Conservation (phyloP, 1,139 yeast genomes). For the Geotrichum carabidarum region DNA sequence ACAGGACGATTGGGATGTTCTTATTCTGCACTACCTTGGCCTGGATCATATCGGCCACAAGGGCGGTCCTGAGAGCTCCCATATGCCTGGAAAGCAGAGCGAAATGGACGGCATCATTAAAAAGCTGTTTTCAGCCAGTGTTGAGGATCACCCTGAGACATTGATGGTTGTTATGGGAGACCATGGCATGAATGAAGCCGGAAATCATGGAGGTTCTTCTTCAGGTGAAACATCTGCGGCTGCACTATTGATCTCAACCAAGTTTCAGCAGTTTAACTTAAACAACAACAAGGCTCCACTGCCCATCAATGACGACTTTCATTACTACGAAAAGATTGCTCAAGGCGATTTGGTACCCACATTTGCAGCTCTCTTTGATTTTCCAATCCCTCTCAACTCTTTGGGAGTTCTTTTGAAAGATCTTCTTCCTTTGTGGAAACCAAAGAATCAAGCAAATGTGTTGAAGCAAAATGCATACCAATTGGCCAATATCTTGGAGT, state of each 20-base stretch:
- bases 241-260: constrained; percentile 60
- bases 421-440: constrained; percentile 50
- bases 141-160: constrained; percentile 48
- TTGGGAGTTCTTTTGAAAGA: constrained; percentile 66
- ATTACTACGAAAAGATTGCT: constrained; percentile 52
- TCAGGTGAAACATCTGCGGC: constrained; percentile 89
- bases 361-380: constrained; percentile 60
- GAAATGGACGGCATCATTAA: constrained; percentile 77
- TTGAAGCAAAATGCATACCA: constrained; percentile 61
- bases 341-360: constrained; percentile 92
- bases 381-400: constrained; percentile 83
- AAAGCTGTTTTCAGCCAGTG: constrained; percentile 44
- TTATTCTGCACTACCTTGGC: constrained; percentile 86
- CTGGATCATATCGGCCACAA: constrained; percentile 96
- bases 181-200: constrained; percentile 86
- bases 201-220: constrained; percentile 96
- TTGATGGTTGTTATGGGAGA: constrained; percentile 81
- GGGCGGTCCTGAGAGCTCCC: constrained; percentile 78
- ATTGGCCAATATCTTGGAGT: constrained; percentile 34
- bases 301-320: constrained; percentile 46
- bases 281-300: constrained; percentile 35
- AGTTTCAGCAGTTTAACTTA: constrained; percentile 38
- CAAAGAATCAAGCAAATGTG: constrained; percentile 40
- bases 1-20: constrained; percentile 63
- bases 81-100: constrained; percentile 72